phyloP scores from a whole-genome alignment of 495 filamentous ascomycete genomes.

The Daldinia childiae region DNA sequence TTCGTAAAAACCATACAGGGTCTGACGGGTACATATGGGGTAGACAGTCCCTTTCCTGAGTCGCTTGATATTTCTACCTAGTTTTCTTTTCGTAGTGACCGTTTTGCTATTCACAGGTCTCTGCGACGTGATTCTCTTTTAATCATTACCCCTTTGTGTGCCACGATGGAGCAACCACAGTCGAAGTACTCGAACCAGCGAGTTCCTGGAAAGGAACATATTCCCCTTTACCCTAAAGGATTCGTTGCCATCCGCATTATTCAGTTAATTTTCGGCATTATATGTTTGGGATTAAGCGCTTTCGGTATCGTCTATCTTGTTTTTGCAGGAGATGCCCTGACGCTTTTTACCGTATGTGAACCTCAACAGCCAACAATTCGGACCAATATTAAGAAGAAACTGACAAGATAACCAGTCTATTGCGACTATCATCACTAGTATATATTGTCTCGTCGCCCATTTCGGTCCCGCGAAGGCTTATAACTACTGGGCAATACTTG shows the following conservation, averaged over 20 bases:
- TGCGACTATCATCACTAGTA: conserved; percentile 50
- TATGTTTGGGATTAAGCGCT: conserved; percentile 71
- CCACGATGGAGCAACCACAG: conserved; percentile 31
- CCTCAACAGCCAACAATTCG: background rate
- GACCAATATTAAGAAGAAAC: background rate
- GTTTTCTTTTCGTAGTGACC: background rate
- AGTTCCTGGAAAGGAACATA: conserved; percentile 53
- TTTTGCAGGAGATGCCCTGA: conserved; percentile 46
- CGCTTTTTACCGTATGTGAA: conserved; percentile 54
- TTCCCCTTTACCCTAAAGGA: conserved; percentile 53
- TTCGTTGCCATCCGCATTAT: conserved; percentile 68
- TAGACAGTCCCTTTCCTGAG: background rate
- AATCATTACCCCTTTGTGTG: background rate
- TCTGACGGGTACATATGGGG: no score
- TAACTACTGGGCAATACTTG: conserved; percentile 62
- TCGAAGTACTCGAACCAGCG: conserved; percentile 43
- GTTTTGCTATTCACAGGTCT: background rate
- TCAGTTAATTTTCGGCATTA: conserved; percentile 71
- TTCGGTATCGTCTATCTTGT: conserved; percentile 60
- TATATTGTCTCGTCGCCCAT: conserved; percentile 54
- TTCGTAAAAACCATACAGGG: no score
- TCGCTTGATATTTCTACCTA: background rate
- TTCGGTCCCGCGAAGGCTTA: conserved; percentile 46
- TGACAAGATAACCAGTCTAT: conserved; percentile 47
- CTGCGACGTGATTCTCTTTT: background rate